Conservation (phyloP, 192 early-diverging fungal species). For the Backusella morwellensis region DNA sequence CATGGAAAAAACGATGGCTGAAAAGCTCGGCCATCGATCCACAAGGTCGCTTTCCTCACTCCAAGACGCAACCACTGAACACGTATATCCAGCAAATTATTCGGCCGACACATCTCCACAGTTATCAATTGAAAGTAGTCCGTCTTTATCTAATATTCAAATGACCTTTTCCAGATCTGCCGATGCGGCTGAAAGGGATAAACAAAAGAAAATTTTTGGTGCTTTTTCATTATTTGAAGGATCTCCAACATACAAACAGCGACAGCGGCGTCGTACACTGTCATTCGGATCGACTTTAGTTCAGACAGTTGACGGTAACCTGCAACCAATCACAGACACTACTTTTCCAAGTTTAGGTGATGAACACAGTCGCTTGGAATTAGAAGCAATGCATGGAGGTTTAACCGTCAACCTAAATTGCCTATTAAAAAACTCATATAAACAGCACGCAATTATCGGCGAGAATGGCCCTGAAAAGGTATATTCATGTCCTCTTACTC, state of each 20-base stretch:
- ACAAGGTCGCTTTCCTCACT: neutral
- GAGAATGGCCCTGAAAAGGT: neutral
- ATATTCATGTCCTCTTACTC: neutral
- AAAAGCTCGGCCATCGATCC: neutral
- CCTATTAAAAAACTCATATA: neutral
- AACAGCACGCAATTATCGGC: neutral
- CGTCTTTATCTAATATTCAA: neutral
- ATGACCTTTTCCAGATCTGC: constrained; percentile 14
- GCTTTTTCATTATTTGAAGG: constrained; percentile 65
- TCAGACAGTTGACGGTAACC: constrained; percentile 12
- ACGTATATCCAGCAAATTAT: neutral
- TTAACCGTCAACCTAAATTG: neutral
- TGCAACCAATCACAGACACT: neutral
- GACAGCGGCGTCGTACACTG: constrained; percentile 54
- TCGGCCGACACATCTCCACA: neutral
- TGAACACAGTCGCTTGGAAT: constrained; percentile 15
- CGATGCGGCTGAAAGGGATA: constrained; percentile 25
- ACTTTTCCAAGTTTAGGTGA: neutral
- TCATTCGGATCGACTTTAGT: constrained; percentile 16
- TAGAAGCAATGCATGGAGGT: constrained; percentile 18
- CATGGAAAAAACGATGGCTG: neutral
- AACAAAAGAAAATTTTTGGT: constrained; percentile 41
- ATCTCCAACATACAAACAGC: constrained; percentile 72
- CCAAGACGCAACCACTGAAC: neutral
- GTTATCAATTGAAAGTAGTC: constrained; percentile 4